Percentiles rank a stretch among this genome's conserved stretches.
phyloP scores from a whole-genome alignment of 2,329 filamentous ascomycete species.

The Trichothecium sympodiale region DNA sequence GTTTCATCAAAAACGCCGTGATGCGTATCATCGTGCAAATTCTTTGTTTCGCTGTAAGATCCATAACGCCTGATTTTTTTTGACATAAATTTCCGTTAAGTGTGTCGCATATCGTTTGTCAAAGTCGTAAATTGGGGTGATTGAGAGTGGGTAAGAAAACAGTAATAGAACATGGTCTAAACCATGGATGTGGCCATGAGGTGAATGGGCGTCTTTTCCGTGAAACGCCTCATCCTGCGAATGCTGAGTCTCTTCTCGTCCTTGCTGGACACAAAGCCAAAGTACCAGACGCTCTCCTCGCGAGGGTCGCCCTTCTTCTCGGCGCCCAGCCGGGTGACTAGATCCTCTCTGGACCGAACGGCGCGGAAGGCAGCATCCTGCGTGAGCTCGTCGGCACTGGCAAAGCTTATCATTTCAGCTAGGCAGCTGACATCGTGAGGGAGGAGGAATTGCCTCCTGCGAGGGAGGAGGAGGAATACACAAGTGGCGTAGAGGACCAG shows the following conservation, averaged over 20 bases:
- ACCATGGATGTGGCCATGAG: conserved; percentile 14
- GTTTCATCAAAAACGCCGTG: too few species aligned
- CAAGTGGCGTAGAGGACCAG: conserved; percentile 59
- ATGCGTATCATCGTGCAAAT: too few species aligned
- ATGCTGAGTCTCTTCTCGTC: conserved; percentile 32
- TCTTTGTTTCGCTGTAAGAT: too few species aligned
- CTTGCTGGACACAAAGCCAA: conserved; percentile 29
- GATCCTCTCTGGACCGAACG: conserved; percentile 53
- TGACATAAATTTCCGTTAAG: too few species aligned
- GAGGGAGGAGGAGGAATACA: conserved; percentile 50
- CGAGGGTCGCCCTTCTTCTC: conserved; percentile 24
- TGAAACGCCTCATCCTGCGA: conserved; percentile 31
- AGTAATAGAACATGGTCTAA: neutral
- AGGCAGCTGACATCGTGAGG: conserved; percentile 64
- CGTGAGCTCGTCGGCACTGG: conserved; percentile 61
- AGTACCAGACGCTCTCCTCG: conserved; percentile 41
- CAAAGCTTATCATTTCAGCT: conserved; percentile 67
- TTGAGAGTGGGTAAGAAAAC: neutral
- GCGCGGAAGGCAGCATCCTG: conserved; percentile 63
- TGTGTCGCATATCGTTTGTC: too few species aligned
- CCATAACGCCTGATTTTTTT: too few species aligned
- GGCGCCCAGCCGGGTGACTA: conserved; percentile 57
- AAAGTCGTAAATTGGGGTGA: too few species aligned
- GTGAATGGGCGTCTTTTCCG: conserved; percentile 22
- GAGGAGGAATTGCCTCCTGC: conserved; percentile 49